Conservation (phyloP, 1,284 basidiomycete species). For the Trametes hirsuta region DNA sequence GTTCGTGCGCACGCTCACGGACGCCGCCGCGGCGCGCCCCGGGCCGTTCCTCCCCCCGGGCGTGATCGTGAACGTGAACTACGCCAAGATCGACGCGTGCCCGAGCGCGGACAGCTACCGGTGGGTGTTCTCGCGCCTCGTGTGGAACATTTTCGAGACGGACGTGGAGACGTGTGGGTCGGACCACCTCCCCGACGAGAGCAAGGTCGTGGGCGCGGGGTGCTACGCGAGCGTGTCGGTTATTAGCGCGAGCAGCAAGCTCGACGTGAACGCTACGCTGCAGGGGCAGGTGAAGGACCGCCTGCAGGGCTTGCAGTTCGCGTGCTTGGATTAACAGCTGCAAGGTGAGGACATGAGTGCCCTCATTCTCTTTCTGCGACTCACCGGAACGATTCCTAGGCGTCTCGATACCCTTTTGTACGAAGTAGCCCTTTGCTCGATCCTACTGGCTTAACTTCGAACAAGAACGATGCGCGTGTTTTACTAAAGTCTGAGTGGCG, state of each 20-base stretch:
- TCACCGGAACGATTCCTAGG: no score
- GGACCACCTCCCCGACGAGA: slow-evolving; percentile 45
- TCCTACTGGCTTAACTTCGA: no score
- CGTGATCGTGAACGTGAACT: slow-evolving; percentile 56
- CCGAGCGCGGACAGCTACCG: slow-evolving; percentile 40
- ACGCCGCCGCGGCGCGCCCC: slow-evolving; percentile 1
- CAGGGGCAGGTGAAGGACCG: slow-evolving; percentile 45
- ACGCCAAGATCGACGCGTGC: slow-evolving; percentile 46
- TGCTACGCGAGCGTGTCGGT: slow-evolving; percentile 54
- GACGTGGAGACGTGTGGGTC: slow-evolving; percentile 50
- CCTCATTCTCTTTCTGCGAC: no score
- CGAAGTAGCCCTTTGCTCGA: no score
- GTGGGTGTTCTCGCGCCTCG: slow-evolving; percentile 51
- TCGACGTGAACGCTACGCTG: slow-evolving; percentile 46
- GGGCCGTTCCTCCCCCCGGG: slow-evolving; percentile 44
- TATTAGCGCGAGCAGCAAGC: slow-evolving; percentile 47
- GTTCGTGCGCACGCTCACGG: slow-evolving; percentile 44
- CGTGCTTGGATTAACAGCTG: slow-evolving; percentile 1
- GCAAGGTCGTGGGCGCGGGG: slow-evolving; percentile 39
- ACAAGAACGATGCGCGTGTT: no score
- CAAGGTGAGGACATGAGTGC: no score
- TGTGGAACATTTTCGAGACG: slow-evolving; percentile 35
- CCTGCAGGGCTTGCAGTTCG: slow-evolving; percentile 25
- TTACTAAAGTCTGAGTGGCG: no score
- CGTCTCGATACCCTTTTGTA: no score